A percentile compares a stretch with the other conserved stretches of the same genome.
Conservation (phyloP, 768 basidiomycete genomes). For the Phylloporus arenicola region DNA sequence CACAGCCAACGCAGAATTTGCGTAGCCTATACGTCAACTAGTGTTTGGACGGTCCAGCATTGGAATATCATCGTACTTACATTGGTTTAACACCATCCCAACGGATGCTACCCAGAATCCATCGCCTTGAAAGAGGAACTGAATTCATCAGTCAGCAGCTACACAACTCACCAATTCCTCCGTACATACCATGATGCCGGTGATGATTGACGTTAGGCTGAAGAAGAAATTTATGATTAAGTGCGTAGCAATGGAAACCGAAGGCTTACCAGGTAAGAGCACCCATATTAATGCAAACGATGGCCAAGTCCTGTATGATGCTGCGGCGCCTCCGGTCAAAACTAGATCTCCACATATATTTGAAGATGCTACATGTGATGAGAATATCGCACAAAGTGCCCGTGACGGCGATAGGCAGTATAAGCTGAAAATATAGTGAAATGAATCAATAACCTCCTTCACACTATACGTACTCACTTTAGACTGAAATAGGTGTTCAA, state of each 20-base stretch:
- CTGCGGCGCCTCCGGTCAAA: constrained; percentile 2
- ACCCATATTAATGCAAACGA: constrained; percentile 11
- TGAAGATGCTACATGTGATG: constrained; percentile 5
- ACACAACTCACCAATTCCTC: no score
- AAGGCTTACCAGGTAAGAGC: constrained; percentile 7
- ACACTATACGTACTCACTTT: neutral
- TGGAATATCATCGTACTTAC: neutral
- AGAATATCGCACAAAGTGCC: constrained; percentile 6
- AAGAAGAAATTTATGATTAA: neutral
- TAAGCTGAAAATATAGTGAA: neutral
- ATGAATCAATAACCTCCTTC: neutral
- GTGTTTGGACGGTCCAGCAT: neutral
- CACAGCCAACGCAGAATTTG: constrained; percentile 14
- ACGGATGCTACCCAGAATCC: constrained; percentile 2
- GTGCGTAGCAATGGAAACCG: neutral
- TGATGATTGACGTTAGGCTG: neutral
- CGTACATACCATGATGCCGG: constrained; percentile 1
- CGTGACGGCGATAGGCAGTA: constrained; percentile 2
- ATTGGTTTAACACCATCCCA: constrained; percentile 3
- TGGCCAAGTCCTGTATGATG: constrained; percentile 9
- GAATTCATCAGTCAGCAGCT: neutral
- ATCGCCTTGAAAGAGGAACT: constrained; percentile 6
- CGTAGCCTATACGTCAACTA: no score
- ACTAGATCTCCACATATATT: constrained; percentile 14
- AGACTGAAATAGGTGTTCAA: constrained; percentile 1